Evolutionary conservation across 2,329 filamentous ascomycete genomes (phyloP), one percentile per base, ranked within the genome.

Genomic region (Blastomyces silverae): DNA sequence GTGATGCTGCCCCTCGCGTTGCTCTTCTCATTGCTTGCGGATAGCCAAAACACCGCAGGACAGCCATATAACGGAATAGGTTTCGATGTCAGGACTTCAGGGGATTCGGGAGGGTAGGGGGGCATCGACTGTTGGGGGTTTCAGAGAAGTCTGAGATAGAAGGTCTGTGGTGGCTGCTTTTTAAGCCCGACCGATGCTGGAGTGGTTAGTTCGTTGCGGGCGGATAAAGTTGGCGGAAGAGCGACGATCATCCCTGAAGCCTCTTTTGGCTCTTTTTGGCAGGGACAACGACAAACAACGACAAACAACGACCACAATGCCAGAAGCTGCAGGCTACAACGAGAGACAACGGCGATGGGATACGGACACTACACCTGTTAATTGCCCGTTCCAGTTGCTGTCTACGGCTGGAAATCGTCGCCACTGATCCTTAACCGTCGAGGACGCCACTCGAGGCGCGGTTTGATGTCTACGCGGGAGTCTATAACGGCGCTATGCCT

Each of bases 21-120:
- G 22, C n/a, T 53, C 50, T 62, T 37, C 50, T 62, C 61, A 31
- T 52, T 61, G 59, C 42, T 22, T 39, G 61, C 31, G 46, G 34
- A 62, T 42, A n/a, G n/a, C 13, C 31, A 39, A 20, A 28, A 20
- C 52, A 55, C 28, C 46, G 25, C 48, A 62, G 31, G 46, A 1
- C 61, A 39, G 61, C 61, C 61, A 62, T 62, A 48, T 28, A 61
- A 61, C n/a, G 37, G 25, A 61, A 25, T 17, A n/a, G 44, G 25
- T 20, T 10, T 31, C 15, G 13, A 50, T 34, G 22, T 31, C 15
- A 48, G 42, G n/a, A 28, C 39, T 61, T 46, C 25, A 37, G 58
- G 39, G 5, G 42, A 44, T 34, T 34, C n/a, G 25, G 15, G 17
- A 34, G 4, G 42, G 37, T 34, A n/a, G 20, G 42, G 50, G n/a